phyloP scores from a whole-genome alignment of 352 stramenopile genomes.

The Globisporangium spiculum region DNA sequence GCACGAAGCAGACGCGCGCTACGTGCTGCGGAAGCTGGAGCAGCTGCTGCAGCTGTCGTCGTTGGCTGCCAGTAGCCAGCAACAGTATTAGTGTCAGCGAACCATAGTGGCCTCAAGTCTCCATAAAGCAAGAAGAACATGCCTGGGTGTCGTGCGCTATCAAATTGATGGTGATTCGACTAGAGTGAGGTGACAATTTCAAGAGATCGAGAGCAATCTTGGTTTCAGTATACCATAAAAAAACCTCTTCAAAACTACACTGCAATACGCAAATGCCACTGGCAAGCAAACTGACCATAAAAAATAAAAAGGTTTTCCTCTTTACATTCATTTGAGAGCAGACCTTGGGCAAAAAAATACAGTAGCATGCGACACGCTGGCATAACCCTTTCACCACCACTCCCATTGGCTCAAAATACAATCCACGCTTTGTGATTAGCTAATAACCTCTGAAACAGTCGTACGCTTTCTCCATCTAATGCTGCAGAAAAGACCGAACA shows the following conservation, averaged over 20 bases:
- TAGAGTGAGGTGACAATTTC: too few species aligned
- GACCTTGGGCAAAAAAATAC: not conserved
- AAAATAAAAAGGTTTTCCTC: too few species aligned
- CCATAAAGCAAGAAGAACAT: not conserved
- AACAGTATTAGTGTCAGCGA: not conserved
- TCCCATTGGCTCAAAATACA: not conserved
- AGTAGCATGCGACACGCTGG: not conserved
- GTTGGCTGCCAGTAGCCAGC: not conserved
- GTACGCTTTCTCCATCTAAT: not conserved
- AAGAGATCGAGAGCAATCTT: not conserved
- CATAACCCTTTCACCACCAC: not conserved
- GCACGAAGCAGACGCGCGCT: constrained; percentile 44
- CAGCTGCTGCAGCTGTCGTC: constrained; percentile 15
- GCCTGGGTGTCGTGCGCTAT: too few species aligned
- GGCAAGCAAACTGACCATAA: too few species aligned
- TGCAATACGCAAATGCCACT: too few species aligned
- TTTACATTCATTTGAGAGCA: not conserved
- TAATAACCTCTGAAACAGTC: not conserved
- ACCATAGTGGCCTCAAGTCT: not conserved
- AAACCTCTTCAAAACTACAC: too few species aligned
- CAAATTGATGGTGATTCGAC: too few species aligned
- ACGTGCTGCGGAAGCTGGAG: constrained; percentile 25
- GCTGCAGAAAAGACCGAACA: not conserved
- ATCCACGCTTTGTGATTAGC: not conserved
- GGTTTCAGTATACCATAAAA: not conserved